A percentile compares a stretch with the other conserved stretches of the same genome.
These are phyloP conservation scores for Plasmodium vinckei DNA, from an alignment of 169 alveolate species.

Conservation along the genomic window DNA sequence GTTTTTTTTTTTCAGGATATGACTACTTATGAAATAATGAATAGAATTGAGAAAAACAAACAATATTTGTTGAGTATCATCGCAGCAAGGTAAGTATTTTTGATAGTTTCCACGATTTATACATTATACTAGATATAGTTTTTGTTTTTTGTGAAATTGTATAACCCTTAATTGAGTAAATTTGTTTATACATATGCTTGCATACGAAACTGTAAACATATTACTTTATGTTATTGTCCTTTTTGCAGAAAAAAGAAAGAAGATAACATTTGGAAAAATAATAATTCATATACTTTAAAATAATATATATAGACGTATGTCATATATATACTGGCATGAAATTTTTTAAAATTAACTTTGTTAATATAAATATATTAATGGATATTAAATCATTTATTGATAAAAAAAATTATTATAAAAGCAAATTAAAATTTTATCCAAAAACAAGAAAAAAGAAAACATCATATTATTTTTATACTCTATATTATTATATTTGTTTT, in stretches of 20 bases:
- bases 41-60: conserved; percentile 67
- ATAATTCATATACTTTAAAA: conserved; percentile 27
- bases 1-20: conserved; percentile 28
- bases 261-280: conserved; percentile 68
- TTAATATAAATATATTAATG: conserved; percentile 7
- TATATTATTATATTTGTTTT: conserved; percentile 32
- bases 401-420: conserved; percentile 13
- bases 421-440: not conserved
- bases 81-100: conserved; percentile 31
- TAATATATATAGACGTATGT: conserved; percentile 5
- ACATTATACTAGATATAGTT: not conserved
- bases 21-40: conserved; percentile 76
- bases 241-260: conserved; percentile 62
- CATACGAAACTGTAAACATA: conserved; percentile 1
- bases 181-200: not conserved
- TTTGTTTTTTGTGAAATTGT: no score
- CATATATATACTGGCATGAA: conserved; percentile 13
- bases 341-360: not conserved
- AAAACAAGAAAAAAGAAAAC: not conserved
- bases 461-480: not conserved
- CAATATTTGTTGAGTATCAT: conserved; percentile 57
- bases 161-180: not conserved
- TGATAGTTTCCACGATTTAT: not conserved
- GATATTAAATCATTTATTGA: not conserved
- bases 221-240: not conserved